phyloP scores from a whole-genome alignment of 768 basidiomycete genomes.

The Sarcodon sp. region DNA sequence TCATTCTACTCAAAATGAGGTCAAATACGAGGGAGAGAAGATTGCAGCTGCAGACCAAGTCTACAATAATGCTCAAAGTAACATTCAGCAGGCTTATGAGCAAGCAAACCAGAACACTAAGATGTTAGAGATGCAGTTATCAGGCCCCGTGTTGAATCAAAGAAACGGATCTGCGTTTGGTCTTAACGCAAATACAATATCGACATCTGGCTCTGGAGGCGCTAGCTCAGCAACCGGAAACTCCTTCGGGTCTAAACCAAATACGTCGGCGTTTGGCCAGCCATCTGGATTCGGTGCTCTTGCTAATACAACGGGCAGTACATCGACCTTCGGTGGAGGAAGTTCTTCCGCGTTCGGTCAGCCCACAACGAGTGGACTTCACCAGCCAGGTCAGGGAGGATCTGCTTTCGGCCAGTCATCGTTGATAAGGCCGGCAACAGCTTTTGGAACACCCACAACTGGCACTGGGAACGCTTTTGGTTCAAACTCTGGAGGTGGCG shows the following conservation, averaged over 20 bases:
- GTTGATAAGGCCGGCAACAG: constrained; percentile 13
- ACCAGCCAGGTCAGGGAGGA: neutral
- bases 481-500: constrained; percentile 8
- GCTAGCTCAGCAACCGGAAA: neutral
- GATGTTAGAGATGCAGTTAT: neutral
- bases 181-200: constrained; percentile 9
- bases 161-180: constrained; percentile 10
- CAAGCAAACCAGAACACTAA: constrained; percentile 31
- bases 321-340: neutral
- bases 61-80: constrained; percentile 19
- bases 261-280: constrained; percentile 23
- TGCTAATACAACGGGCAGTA: constrained; percentile 4
- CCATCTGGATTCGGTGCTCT: constrained; percentile 16
- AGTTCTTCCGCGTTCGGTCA: constrained; percentile 23
- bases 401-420: constrained; percentile 19
- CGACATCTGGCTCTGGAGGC: neutral
- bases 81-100: constrained; percentile 35
- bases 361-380: constrained; percentile 14
- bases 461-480: constrained; percentile 6
- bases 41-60: constrained; percentile 39
- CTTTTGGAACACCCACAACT: constrained; percentile 14
- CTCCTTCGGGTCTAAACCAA: constrained; percentile 9
- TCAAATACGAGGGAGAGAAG: constrained; percentile 45
- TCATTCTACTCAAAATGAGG: constrained; percentile 13
- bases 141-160: neutral